Base-by-base conservation (phyloP, 805 yeast genomes). In the Monosporozyma aquatica region DNA sequence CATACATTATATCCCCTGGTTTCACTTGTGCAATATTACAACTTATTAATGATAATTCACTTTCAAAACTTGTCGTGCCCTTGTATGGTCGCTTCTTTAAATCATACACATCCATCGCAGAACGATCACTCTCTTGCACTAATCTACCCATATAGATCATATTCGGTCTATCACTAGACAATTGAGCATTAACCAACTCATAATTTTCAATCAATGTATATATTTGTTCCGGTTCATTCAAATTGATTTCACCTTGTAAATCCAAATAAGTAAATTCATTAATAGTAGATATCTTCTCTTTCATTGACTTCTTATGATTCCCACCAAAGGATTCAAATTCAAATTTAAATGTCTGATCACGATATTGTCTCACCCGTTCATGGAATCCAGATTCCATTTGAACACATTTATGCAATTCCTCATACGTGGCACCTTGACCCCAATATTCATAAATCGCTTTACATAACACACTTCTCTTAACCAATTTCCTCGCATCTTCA, bases 31-130 rank as follows among this genome's bases (percentile, higher is more conserved):
- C 95, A 40, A 92, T 71, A 55, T 90, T 92, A 54, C 95, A 84
- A 24, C 94, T 82, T 13, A 89, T 82, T 37, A 92, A 64, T 0
- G 97, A 78, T 46, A 92, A 66, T 57, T 92, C 97, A 1, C 96
- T 95, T 52, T 92, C 98, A 63, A 92, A 92, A 14, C 96, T 86
- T 0, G 98, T 92, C 6, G 98, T 92, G 2, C 98, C 98, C 43
- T 86, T 89, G 55, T 83, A 87, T 41, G 79, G 81, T 55, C 98
- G 72, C 52, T 80, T 78, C 57, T 80, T 82, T 47, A 92, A 69
- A 55, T 87, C 95, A 54, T 82, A 85, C 42, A 70, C 74, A 48
- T 90, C 97, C 47, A 87, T 69, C 2, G 80, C 70, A 5, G 72
- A 64, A 51, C 95, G 71, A 11, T 80, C 79, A 48, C 86, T 75